phyloP scores from a whole-genome alignment of 768 basidiomycete species.

The Mycena indigotica region DNA sequence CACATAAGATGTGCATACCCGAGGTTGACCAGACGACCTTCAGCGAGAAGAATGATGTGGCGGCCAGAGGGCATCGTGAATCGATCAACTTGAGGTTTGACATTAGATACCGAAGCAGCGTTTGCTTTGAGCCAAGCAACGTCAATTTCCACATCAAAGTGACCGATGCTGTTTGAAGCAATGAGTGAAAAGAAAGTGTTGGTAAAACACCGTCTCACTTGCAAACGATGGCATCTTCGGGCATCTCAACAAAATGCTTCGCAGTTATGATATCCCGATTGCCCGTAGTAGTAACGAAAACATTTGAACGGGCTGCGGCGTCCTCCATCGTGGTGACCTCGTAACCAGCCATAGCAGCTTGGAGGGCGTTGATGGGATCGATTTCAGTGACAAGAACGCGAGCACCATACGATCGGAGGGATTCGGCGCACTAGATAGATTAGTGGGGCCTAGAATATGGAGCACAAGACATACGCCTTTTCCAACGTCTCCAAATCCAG shows the following conservation, averaged over 20 bases:
- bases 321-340: slow-evolving; percentile 99
- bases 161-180: slow-evolving; percentile 62
- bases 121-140: slow-evolving; percentile 98
- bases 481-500: slow-evolving; percentile 98
- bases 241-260: slow-evolving; percentile 92
- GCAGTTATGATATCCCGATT: slow-evolving; percentile 96
- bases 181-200: slow-evolving; percentile 7
- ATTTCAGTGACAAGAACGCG: slow-evolving; percentile 97
- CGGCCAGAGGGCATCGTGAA: slow-evolving; percentile 91
- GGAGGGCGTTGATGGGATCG: slow-evolving; percentile 99
- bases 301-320: slow-evolving; percentile 81
- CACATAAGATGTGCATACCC: slow-evolving; percentile 60
- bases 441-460: not conserved
- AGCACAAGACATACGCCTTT: slow-evolving; percentile 78
- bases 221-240: slow-evolving; percentile 97
- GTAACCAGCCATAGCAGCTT: slow-evolving; percentile 99
- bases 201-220: slow-evolving; percentile 61
- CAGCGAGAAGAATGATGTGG: slow-evolving; percentile 96
- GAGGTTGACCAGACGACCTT: slow-evolving; percentile 98
- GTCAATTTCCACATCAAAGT: slow-evolving; percentile 91
- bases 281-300: slow-evolving; percentile 98
- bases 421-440: slow-evolving; percentile 87
- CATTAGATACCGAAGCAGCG: slow-evolving; percentile 78
- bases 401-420: slow-evolving; percentile 94
- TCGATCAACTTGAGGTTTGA: slow-evolving; percentile 99